Percentiles rank a stretch among this genome's conserved stretches.
Evolutionary conservation across 1,284 basidiomycete genomes (phyloP).

Genomic region (Ceratobasidium sp.): DNA sequence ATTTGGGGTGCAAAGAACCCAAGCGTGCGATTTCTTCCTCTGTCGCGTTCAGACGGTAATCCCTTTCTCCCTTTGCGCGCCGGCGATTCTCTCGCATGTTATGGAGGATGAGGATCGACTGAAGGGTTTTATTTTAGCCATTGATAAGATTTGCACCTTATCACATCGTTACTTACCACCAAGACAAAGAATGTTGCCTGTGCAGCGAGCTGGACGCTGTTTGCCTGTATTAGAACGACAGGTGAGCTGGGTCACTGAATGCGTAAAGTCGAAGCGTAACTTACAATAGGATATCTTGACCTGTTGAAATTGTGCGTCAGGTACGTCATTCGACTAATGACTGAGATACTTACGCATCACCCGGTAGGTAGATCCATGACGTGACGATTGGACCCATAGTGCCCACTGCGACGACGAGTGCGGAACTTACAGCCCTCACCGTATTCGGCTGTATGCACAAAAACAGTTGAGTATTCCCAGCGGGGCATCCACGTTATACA

Average conservation of each 20-base stretch:
- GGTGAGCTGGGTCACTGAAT: not conserved
- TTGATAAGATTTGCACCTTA: not conserved
- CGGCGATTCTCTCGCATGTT: constrained; percentile 41
- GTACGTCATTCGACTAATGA: not conserved
- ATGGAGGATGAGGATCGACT: constrained; percentile 39
- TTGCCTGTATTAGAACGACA: constrained; percentile 28
- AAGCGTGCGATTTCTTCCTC: constrained; percentile 38
- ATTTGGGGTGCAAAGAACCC: constrained; percentile 41
- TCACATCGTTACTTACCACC: constrained; percentile 26
- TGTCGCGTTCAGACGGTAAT: constrained; percentile 41
- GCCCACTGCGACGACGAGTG: constrained; percentile 42
- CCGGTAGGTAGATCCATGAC: constrained; percentile 42
- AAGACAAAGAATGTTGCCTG: constrained; percentile 36
- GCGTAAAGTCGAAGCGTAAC: not conserved
- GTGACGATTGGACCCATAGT: constrained; percentile 42
- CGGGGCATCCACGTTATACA: not conserved
- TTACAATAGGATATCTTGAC: constrained; percentile 37
- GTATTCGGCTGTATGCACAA: constrained; percentile 35
- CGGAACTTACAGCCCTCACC: constrained; percentile 41
- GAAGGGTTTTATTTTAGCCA: not conserved
- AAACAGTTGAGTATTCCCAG: not conserved
- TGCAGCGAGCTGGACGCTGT: constrained; percentile 40
- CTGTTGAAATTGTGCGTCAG: constrained; percentile 3
- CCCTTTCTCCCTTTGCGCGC: constrained; percentile 38
- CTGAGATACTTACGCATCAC: constrained; percentile 37